Conservation (phyloP, 192 early-diverging fungal species). For the Entomortierella lignicola region DNA sequence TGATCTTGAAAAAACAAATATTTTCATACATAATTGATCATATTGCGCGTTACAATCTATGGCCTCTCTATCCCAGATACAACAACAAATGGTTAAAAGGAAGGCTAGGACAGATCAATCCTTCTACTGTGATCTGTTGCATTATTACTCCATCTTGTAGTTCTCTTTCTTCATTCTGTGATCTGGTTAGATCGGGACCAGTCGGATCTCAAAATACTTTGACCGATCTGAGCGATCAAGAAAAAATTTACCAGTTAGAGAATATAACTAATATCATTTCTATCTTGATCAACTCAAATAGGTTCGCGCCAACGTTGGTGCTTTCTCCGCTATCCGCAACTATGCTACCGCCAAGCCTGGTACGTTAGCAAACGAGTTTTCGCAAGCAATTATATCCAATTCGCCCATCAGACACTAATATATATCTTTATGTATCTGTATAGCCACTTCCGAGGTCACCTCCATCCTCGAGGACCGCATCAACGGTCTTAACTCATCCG, state of each 20-base stretch:
- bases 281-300: conserved; percentile 4
- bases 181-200: conserved; percentile 18
- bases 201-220: conserved; percentile 28
- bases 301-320: conserved; percentile 69
- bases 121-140: background rate
- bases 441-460: conserved; percentile 93
- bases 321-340: conserved; percentile 63
- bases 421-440: background rate
- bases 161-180: background rate
- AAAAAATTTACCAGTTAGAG: background rate
- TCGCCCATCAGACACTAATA: background rate
- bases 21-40: no score
- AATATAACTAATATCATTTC: background rate
- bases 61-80: no score
- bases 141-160: background rate
- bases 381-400: no score
- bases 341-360: conserved; percentile 68
- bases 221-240: conserved; percentile 26
- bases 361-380: background rate
- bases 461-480: conserved; percentile 98
- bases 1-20: no score
- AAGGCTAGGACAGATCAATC: no score
- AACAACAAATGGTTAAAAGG: no score
- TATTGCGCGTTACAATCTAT: no score
- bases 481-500: conserved; percentile 82